phyloP scores from a whole-genome alignment of 208 protist species.

The Leptomonas pyrrhocoris region DNA sequence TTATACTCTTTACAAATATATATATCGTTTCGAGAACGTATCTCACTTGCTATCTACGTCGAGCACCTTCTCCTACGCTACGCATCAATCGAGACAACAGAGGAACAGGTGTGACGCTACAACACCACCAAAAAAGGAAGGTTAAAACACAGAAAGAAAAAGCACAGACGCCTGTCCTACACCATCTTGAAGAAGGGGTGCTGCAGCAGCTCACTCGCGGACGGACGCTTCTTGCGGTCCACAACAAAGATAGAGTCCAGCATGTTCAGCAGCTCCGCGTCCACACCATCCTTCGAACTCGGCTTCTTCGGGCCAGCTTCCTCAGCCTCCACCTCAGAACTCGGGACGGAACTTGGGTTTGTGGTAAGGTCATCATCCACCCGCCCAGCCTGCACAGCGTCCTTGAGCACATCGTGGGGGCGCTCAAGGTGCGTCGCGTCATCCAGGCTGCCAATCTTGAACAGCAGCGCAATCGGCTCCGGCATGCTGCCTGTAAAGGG shows the following conservation, averaged over 20 bases:
- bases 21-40: too few relatives aligned
- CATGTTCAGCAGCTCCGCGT: constrained; percentile 42
- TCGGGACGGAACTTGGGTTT: background rate
- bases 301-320: background rate
- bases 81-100: too few relatives aligned
- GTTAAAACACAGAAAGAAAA: constrained; percentile 5
- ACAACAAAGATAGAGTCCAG: constrained; percentile 48
- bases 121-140: background rate
- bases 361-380: background rate
- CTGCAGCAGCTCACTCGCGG: too few relatives aligned
- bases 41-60: too few relatives aligned
- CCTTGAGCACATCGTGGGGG: constrained; percentile 35
- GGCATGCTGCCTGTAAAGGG: constrained; percentile 7
- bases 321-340: background rate
- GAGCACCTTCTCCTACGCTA: too few relatives aligned
- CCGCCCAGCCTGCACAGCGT: constrained; percentile 1
- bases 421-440: constrained; percentile 34
- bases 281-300: background rate
- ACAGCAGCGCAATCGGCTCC: constrained; percentile 53
- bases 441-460: constrained; percentile 53
- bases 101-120: too few relatives aligned
- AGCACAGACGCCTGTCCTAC: background rate
- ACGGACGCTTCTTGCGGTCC: constrained; percentile 45
- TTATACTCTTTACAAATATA: too few relatives aligned
- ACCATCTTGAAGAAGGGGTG: constrained; percentile 53